A percentile compares a stretch with the other conserved stretches of the same genome.
Conservation (phyloP, 2,329 filamentous ascomycete genomes). For the Neofusicoccum parvum region DNA sequence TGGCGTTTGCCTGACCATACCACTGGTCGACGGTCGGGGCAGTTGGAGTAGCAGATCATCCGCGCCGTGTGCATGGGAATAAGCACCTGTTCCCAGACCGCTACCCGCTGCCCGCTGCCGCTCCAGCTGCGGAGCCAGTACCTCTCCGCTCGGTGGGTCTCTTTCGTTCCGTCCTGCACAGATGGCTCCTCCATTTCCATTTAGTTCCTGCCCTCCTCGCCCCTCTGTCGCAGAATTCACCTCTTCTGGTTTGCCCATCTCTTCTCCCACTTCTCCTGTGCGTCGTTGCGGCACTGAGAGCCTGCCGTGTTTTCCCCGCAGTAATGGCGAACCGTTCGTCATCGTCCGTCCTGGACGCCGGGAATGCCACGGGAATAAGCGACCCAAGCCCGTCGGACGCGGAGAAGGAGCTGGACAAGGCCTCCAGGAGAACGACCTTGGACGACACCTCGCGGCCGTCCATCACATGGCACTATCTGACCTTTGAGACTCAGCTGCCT, state of each 20-base stretch:
- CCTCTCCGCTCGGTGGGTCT: slow-evolving; percentile 19
- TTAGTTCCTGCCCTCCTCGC: slow-evolving; percentile 1
- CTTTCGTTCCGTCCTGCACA: slow-evolving; percentile 15
- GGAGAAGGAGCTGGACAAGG: slow-evolving; percentile 7
- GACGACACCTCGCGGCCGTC: not conserved
- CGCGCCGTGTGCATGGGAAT: slow-evolving; percentile 12
- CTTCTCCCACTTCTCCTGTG: slow-evolving; percentile 9
- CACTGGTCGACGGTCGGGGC: slow-evolving; percentile 6
- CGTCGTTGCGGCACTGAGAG: slow-evolving; percentile 18
- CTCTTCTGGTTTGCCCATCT: slow-evolving; percentile 6
- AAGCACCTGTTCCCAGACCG: slow-evolving; percentile 16
- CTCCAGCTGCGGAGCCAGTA: slow-evolving; percentile 4
- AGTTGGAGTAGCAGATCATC: slow-evolving; percentile 15
- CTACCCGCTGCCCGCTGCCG: slow-evolving; percentile 13
- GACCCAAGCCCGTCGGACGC: slow-evolving; percentile 3
- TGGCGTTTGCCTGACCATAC: not conserved
- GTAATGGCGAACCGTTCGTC: slow-evolving; percentile 37
- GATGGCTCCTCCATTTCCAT: not conserved
- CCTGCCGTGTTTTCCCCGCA: slow-evolving; percentile 7
- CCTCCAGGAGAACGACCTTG: slow-evolving; percentile 3
- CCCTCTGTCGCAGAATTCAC: not conserved
- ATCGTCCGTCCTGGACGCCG: slow-evolving; percentile 23
- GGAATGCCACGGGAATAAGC: slow-evolving; percentile 22
- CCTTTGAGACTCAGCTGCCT: slow-evolving; percentile 63
- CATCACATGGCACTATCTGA: slow-evolving; percentile 63